Percentiles rank a stretch among this genome's conserved stretches.
Conservation (phyloP, 805 yeast species). For the Yarrowia yakushimensis region DNA sequence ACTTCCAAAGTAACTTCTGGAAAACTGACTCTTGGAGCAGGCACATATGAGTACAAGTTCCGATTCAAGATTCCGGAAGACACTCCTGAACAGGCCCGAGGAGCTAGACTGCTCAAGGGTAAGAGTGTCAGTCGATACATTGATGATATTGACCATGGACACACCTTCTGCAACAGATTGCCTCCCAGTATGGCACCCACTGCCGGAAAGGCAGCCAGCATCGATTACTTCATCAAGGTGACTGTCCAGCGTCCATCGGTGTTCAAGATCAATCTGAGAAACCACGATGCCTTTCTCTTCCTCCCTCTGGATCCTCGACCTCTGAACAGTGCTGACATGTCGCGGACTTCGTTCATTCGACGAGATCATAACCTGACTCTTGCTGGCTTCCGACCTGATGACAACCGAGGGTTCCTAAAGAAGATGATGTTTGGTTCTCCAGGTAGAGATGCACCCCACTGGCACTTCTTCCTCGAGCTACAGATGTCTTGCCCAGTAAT, state of each 20-base stretch:
- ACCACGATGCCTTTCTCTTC: conserved; percentile 50
- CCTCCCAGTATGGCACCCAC: conserved; percentile 38
- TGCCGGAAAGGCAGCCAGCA: conserved; percentile 31
- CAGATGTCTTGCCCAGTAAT: conserved; percentile 24
- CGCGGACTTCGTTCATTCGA: conserved; percentile 43
- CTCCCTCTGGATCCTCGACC: conserved; percentile 43
- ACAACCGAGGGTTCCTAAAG: conserved; percentile 26
- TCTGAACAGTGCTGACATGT: conserved; percentile 31
- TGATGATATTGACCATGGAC: conserved; percentile 9
- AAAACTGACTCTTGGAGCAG: conserved; percentile 38
- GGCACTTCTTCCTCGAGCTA: conserved; percentile 26
- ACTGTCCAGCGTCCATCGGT: conserved; percentile 55
- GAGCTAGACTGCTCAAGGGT: conserved; percentile 15
- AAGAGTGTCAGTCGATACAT: conserved; percentile 20
- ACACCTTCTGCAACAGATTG: conserved; percentile 26
- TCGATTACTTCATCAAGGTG: conserved; percentile 57
- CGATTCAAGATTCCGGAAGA: conserved; percentile 38
- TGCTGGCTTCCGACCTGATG: conserved; percentile 22
- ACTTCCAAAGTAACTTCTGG: conserved; percentile 27
- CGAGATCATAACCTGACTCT: conserved; percentile 31
- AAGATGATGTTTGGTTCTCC: conserved; percentile 25
- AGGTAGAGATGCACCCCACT: conserved; percentile 23
- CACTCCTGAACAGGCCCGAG: conserved; percentile 12
- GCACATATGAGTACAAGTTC: conserved; percentile 39
- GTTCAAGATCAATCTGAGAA: conserved; percentile 47